Percentiles rank a stretch among this genome's conserved stretches.
These are phyloP conservation scores for Colletotrichum horii DNA, from an alignment of 2,329 filamentous ascomycete species.

Conservation along the genomic window DNA sequence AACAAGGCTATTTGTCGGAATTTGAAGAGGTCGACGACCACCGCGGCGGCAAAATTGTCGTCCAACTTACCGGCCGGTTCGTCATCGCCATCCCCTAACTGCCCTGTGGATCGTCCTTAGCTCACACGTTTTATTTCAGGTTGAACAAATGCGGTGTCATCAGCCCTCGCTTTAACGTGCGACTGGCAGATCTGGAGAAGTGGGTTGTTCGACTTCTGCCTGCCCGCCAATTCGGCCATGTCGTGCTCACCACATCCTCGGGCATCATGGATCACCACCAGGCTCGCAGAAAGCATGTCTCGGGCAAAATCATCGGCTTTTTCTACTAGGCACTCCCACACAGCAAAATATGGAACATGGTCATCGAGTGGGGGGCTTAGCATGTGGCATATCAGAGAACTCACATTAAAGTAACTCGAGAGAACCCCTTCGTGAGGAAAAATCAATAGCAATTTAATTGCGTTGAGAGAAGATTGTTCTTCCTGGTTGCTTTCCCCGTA, in stretches of 20 bases:
- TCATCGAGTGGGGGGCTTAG: no score
- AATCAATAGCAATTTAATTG: no score
- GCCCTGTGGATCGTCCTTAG: no score
- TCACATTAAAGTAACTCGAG: no score
- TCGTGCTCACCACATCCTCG: slow-evolving; percentile 81
- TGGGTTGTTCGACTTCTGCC: slow-evolving; percentile 99
- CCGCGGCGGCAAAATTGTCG: slow-evolving; percentile 99
- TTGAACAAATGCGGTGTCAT: slow-evolving; percentile 99
- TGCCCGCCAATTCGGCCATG: slow-evolving; percentile 99
- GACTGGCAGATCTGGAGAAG: slow-evolving; percentile 97
- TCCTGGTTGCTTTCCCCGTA: no score
- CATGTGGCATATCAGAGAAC: no score
- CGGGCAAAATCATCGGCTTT: slow-evolving; percentile 99
- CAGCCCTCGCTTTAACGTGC: slow-evolving; percentile 98
- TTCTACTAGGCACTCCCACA: slow-evolving; percentile 99
- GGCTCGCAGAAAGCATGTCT: slow-evolving; percentile 84
- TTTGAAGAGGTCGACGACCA: slow-evolving; percentile 99
- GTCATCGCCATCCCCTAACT: no score
- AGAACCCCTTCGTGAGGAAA: no score
- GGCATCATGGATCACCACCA: slow-evolving; percentile 99
- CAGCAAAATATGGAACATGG: no score
- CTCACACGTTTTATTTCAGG: slow-evolving; percentile 14
- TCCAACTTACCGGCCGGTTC: slow-evolving; percentile 90
- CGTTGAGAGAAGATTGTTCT: no score
- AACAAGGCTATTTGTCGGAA: slow-evolving; percentile 84